phyloP scores from a whole-genome alignment of 768 basidiomycete species.

The Fistulinella prunicolor region DNA sequence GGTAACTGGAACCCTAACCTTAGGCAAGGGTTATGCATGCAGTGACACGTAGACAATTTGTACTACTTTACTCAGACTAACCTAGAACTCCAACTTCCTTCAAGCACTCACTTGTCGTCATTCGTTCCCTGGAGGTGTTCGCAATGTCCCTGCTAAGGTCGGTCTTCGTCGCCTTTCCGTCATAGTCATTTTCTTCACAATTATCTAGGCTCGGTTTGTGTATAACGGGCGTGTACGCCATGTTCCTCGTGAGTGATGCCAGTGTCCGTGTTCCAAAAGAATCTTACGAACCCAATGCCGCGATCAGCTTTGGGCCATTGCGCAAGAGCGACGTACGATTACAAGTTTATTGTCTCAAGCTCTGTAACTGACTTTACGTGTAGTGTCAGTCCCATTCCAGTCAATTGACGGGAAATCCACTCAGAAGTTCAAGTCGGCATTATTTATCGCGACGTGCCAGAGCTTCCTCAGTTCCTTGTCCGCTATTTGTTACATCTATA shows the following conservation, averaged over 20 bases:
- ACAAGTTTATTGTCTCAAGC: background rate
- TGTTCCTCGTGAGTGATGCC: slow-evolving; percentile 72
- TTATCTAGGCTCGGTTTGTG: slow-evolving; percentile 63
- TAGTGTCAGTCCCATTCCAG: slow-evolving; percentile 84
- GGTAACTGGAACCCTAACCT: slow-evolving; percentile 14
- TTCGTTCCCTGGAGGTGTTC: background rate
- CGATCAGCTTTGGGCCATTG: slow-evolving; percentile 80
- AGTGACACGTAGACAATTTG: slow-evolving; percentile 24
- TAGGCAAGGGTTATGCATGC: slow-evolving; percentile 14
- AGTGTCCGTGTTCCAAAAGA: background rate
- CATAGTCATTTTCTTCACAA: background rate
- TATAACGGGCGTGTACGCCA: slow-evolving; percentile 85
- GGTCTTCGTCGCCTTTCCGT: background rate
- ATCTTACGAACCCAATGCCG: slow-evolving; percentile 4
- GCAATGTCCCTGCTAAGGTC: slow-evolving; percentile 30
- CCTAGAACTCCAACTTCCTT: too few relatives aligned
- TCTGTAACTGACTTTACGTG: background rate
- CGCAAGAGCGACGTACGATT: slow-evolving; percentile 85
- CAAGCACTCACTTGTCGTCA: too few relatives aligned
- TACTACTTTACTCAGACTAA: too few relatives aligned
- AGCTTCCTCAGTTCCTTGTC: slow-evolving; percentile 74
- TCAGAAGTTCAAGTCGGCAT: slow-evolving; percentile 79
- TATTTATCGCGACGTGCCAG: slow-evolving; percentile 85
- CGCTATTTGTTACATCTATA: slow-evolving; percentile 70
- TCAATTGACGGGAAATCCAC: slow-evolving; percentile 58